These are phyloP conservation scores for Hemisphaericaspora xylanilytica DNA, from an alignment of 1,139 yeast species.

Conservation along the genomic window DNA sequence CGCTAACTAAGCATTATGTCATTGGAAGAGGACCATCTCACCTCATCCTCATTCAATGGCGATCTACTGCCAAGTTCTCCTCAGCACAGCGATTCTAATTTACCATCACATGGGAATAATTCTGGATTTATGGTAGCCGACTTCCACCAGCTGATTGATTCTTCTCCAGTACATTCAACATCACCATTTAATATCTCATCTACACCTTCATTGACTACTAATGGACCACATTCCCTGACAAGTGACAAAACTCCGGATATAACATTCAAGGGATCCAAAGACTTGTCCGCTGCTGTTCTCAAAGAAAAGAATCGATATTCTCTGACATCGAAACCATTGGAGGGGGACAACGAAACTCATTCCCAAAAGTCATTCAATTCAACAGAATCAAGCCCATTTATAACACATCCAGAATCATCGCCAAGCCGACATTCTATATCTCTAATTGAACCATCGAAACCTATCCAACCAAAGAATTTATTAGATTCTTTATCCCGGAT, in stretches of 20 bases:
- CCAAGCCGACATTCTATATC: background rate
- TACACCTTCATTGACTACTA: background rate
- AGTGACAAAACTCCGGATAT: background rate
- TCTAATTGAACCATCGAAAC: background rate
- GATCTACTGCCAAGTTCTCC: background rate
- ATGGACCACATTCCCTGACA: background rate
- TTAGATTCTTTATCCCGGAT: background rate
- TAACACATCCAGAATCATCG: slow-evolving; percentile 24
- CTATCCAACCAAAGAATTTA: background rate
- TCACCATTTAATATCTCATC: background rate
- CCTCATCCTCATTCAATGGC: background rate
- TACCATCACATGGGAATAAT: background rate
- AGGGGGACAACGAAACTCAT: background rate
- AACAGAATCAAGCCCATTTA: slow-evolving; percentile 31
- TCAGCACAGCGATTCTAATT: background rate
- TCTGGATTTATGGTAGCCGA: background rate
- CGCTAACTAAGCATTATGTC: too few relatives aligned
- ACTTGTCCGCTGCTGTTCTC: background rate
- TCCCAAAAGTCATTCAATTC: background rate
- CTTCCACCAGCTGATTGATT: background rate
- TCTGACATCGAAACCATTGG: background rate
- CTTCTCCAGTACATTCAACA: background rate
- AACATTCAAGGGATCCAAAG: background rate
- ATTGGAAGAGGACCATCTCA: background rate
- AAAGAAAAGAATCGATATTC: background rate